Conservation (phyloP, 2,329 filamentous ascomycete genomes). For the Talaromyces albobiverticillius region DNA sequence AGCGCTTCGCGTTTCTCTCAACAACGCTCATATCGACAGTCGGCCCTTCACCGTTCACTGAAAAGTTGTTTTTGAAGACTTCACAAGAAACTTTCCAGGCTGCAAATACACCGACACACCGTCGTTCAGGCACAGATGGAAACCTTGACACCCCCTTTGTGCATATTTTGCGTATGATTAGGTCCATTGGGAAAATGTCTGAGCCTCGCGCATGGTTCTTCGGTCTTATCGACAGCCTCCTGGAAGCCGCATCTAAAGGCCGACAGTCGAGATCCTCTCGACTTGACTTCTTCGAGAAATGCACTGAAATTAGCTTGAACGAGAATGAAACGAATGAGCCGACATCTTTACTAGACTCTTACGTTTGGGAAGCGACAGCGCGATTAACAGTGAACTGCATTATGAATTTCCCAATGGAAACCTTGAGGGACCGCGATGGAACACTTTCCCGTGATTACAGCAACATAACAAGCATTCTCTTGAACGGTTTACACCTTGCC, state of each 20-base stretch:
- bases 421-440: slow-evolving; percentile 45
- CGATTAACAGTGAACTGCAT: slow-evolving; percentile 35
- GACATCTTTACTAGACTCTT: slow-evolving; percentile 18
- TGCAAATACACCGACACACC: slow-evolving; percentile 37
- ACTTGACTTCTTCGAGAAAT: slow-evolving; percentile 38
- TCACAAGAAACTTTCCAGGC: slow-evolving; percentile 56
- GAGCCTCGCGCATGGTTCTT: slow-evolving; percentile 26
- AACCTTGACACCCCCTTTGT: slow-evolving; percentile 35
- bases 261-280: slow-evolving; percentile 33
- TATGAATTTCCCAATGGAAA: slow-evolving; percentile 38
- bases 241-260: slow-evolving; percentile 33
- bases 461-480: slow-evolving; percentile 65
- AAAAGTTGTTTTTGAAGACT: slow-evolving; percentile 49
- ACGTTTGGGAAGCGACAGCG: slow-evolving; percentile 37
- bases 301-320: slow-evolving; percentile 27
- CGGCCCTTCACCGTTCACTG: slow-evolving; percentile 50
- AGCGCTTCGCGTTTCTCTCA: slow-evolving; percentile 52
- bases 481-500: slow-evolving; percentile 51
- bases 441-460: slow-evolving; percentile 66
- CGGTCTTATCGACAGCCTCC: slow-evolving; percentile 26
- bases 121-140: slow-evolving; percentile 23
- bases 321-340: slow-evolving; percentile 16
- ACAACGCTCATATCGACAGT: slow-evolving; percentile 50
- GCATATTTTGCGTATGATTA: slow-evolving; percentile 38
- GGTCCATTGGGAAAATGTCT: slow-evolving; percentile 18